Percentiles rank a stretch among this genome's conserved stretches.
Evolutionary conservation across 2,329 filamentous ascomycete genomes (phyloP).

Genomic region (Lasiodiplodia hormozganensis): DNA sequence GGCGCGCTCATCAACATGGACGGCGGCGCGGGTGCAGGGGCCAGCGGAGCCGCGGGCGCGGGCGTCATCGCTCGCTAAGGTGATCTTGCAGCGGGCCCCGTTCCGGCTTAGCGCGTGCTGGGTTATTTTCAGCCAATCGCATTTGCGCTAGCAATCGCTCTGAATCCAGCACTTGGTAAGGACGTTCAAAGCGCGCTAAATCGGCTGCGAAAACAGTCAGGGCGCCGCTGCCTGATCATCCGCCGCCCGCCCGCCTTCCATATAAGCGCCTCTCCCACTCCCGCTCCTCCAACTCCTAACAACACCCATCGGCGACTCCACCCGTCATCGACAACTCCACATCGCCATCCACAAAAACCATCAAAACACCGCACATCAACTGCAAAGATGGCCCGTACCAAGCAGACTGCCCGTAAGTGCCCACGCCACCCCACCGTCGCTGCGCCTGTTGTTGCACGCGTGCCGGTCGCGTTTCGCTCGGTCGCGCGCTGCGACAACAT

Average conservation of each 20-base stretch:
- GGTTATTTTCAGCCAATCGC: constrained; percentile 28
- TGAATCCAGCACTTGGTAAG: constrained; percentile 33
- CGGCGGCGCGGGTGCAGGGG: constrained; percentile 1
- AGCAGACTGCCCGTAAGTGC: constrained; percentile 63
- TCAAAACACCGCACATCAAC: constrained; percentile 33
- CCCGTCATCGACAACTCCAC: constrained; percentile 31
- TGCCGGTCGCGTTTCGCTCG: constrained; percentile 31
- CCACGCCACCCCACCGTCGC: constrained; percentile 34
- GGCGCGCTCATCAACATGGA: constrained; percentile 26
- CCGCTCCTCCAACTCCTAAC: constrained; percentile 44
- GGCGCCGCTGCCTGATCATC: constrained; percentile 42
- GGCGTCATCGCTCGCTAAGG: constrained; percentile 21
- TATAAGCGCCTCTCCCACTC: constrained; percentile 47
- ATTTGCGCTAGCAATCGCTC: constrained; percentile 9
- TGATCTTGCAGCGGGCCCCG: constrained; percentile 13
- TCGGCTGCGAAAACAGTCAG: constrained; percentile 24
- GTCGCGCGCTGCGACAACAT: constrained; percentile 26
- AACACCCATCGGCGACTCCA: constrained; percentile 34
- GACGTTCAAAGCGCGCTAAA: constrained; percentile 32
- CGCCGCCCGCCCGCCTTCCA: constrained; percentile 39
- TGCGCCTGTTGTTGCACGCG: constrained; percentile 31
- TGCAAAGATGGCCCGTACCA: constrained; percentile 59
- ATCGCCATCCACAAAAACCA: constrained; percentile 38
- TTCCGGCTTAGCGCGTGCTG: constrained; percentile 25
- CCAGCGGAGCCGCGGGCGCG: constrained; percentile 4